These are phyloP conservation scores for Russula ochroleuca DNA, from an alignment of 768 basidiomycete species.

Conservation along the genomic window DNA sequence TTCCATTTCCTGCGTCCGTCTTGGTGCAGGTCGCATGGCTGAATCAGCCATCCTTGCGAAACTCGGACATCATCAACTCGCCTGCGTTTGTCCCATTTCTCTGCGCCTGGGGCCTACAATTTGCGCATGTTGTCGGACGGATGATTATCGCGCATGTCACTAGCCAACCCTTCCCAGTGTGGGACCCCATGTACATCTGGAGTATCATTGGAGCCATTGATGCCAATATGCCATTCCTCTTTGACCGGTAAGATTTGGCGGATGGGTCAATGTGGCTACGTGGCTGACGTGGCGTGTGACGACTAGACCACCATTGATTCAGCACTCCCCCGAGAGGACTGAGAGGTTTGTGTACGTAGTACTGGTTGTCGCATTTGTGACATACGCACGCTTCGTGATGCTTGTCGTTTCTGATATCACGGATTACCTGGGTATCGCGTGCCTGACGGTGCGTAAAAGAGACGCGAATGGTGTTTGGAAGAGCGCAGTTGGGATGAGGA, in stretches of 20 bases:
- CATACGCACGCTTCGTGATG: constrained; percentile 73
- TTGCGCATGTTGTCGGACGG: constrained; percentile 83
- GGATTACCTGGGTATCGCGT: constrained; percentile 88
- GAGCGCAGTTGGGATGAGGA: constrained; percentile 32
- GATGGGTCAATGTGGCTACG: background rate
- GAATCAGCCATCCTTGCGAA: constrained; percentile 53
- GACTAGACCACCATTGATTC: constrained; percentile 64
- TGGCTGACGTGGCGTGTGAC: background rate
- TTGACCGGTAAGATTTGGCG: constrained; percentile 52
- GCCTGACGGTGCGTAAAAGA: constrained; percentile 88
- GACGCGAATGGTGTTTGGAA: constrained; percentile 64
- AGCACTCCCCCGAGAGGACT: constrained; percentile 56
- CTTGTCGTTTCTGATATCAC: constrained; percentile 88
- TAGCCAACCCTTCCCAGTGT: constrained; percentile 73
- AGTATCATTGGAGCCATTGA: constrained; percentile 73
- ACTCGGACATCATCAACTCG: constrained; percentile 70
- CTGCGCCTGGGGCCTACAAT: constrained; percentile 89
- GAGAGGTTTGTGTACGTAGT: constrained; percentile 71
- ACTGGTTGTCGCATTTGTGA: constrained; percentile 59
- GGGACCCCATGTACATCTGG: constrained; percentile 86
- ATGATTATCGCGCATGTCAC: constrained; percentile 95
- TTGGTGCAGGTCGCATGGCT: constrained; percentile 81
- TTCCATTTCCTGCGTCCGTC: constrained; percentile 74
- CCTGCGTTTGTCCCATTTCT: constrained; percentile 82
- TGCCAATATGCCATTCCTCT: constrained; percentile 67